Evolutionary conservation across 106 monocot genomes (phyloP).

Genomic region (Gastrodia elata): DNA sequence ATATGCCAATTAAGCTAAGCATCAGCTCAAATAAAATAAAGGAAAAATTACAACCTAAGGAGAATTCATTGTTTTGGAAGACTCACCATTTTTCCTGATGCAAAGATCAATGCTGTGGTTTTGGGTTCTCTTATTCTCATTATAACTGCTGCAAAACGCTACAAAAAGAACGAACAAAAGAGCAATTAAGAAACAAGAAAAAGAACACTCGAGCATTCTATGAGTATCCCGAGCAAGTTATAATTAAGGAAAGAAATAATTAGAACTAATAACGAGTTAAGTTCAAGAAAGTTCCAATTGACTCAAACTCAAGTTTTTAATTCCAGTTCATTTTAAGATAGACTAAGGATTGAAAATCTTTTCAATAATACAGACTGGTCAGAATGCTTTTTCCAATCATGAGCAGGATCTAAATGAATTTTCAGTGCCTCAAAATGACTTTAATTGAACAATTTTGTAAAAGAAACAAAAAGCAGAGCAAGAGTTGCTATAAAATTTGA

Average conservation of each 20-base stretch:
- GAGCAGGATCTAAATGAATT: too few relatives aligned
- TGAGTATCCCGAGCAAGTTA: neutral
- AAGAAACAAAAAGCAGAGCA: too few relatives aligned
- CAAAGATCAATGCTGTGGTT: constrained; percentile 38
- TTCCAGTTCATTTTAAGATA: too few relatives aligned
- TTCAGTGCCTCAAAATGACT: too few relatives aligned
- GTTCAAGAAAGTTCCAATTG: too few relatives aligned
- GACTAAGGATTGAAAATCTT: too few relatives aligned
- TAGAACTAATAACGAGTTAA: neutral
- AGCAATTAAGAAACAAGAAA: neutral
- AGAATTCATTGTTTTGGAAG: neutral
- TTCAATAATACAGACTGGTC: too few relatives aligned
- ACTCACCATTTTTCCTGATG: constrained; percentile 40
- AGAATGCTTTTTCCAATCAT: too few relatives aligned
- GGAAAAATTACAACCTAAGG: neutral
- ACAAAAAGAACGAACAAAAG: neutral
- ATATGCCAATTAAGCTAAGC: neutral
- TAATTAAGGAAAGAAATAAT: neutral
- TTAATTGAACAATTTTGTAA: too few relatives aligned
- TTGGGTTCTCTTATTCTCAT: constrained; percentile 47
- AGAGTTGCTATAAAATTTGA: too few relatives aligned
- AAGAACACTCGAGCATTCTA: neutral
- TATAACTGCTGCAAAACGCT: constrained; percentile 48
- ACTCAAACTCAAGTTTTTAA: too few relatives aligned
- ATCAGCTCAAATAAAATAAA: neutral